A percentile compares a stretch with the other conserved stretches of the same genome.
phyloP scores from a whole-genome alignment of 768 basidiomycete genomes.

The Galerina sulciceps region DNA sequence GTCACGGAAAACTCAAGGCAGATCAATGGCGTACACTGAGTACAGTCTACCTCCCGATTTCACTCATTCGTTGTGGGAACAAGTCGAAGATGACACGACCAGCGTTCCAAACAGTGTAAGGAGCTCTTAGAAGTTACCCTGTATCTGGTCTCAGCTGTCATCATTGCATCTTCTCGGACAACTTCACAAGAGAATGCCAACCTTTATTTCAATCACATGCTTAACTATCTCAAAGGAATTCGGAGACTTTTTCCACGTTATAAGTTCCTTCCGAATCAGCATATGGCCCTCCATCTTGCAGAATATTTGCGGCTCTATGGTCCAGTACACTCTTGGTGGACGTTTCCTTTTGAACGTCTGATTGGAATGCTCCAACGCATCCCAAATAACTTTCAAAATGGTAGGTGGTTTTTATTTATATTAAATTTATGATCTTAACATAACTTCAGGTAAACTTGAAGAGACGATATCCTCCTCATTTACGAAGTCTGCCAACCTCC shows the following conservation, averaged over 20 bases:
- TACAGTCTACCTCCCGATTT: slow-evolving; percentile 33
- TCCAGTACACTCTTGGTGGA: slow-evolving; percentile 39
- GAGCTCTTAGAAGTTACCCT: slow-evolving; percentile 23
- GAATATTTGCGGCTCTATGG: slow-evolving; percentile 34
- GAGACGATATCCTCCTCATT: slow-evolving; percentile 19
- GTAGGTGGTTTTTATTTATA: slow-evolving; percentile 19
- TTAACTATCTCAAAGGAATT: slow-evolving; percentile 32
- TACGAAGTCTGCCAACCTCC: slow-evolving; percentile 16
- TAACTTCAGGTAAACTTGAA: slow-evolving; percentile 24
- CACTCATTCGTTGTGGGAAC: slow-evolving; percentile 39
- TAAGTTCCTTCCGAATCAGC: slow-evolving; percentile 37
- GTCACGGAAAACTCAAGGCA: slow-evolving; percentile 33
- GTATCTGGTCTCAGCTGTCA: slow-evolving; percentile 17
- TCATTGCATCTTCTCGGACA: slow-evolving; percentile 26
- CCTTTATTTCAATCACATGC: slow-evolving; percentile 18
- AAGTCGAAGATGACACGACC: background rate
- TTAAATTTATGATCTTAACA: slow-evolving; percentile 17
- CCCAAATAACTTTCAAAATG: slow-evolving; percentile 17
- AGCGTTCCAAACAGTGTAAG: slow-evolving; percentile 24
- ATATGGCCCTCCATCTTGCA: slow-evolving; percentile 42
- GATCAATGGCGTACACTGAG: slow-evolving; percentile 41
- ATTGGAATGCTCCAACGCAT: slow-evolving; percentile 30
- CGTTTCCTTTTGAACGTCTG: slow-evolving; percentile 38
- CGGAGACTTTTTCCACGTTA: slow-evolving; percentile 32
- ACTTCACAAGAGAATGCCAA: slow-evolving; percentile 13